Evolutionary conservation across 192 early-diverging fungal species (phyloP).

Genomic region (Dissophora globulifera): DNA sequence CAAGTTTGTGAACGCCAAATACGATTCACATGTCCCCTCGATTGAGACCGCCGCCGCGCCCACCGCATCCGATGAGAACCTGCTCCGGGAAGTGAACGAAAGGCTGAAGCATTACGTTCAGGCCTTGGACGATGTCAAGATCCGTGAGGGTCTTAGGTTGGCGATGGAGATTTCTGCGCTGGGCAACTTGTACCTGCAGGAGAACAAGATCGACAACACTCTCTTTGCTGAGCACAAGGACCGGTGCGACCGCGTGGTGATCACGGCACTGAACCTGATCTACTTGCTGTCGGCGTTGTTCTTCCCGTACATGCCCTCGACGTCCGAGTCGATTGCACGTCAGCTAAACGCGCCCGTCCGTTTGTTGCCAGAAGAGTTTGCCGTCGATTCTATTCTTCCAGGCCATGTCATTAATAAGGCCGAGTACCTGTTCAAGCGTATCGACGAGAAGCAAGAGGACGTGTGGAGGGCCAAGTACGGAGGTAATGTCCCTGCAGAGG

Average conservation of each 20-base stretch:
- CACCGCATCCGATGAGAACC: conserved; percentile 69
- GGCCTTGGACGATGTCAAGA: conserved; percentile 83
- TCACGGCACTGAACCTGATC: conserved; percentile 83
- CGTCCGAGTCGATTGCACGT: conserved; percentile 77
- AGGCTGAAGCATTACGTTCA: conserved; percentile 82
- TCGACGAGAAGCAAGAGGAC: conserved; percentile 88
- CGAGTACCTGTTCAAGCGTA: conserved; percentile 91
- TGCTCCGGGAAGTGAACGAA: conserved; percentile 87
- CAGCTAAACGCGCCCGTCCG: conserved; percentile 89
- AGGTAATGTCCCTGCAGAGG: conserved; percentile 64
- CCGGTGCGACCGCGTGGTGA: conserved; percentile 90
- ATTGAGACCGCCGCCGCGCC: conserved; percentile 55
- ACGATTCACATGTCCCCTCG: conserved; percentile 83
- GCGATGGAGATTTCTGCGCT: conserved; percentile 96
- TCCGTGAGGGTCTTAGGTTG: conserved; percentile 81
- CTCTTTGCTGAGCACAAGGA: conserved; percentile 81
- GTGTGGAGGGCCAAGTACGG: conserved; percentile 84
- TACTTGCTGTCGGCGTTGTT: conserved; percentile 90
- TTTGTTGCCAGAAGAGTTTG: conserved; percentile 79
- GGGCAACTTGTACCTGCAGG: conserved; percentile 96
- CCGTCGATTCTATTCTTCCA: conserved; percentile 72
- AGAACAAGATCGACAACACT: conserved; percentile 90
- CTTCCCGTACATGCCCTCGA: conserved; percentile 94
- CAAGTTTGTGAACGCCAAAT: conserved; percentile 94
- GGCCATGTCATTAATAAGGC: conserved; percentile 88